phyloP scores from a whole-genome alignment of 2,329 filamentous ascomycete species.

The Trichoderma sp. region DNA sequence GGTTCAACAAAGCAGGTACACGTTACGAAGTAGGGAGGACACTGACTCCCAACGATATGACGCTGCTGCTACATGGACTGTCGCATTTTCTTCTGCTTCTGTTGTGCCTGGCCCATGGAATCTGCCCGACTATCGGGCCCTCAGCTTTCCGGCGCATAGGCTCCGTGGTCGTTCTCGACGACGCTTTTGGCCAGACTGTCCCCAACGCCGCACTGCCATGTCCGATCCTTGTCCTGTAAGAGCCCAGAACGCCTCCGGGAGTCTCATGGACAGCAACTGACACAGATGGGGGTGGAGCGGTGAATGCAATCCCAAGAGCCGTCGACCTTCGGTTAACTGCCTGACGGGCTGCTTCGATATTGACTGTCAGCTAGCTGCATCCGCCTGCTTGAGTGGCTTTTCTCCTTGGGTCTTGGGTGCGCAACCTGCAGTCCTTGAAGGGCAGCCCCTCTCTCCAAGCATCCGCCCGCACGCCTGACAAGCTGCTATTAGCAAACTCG shows the following conservation, averaged over 20 bases:
- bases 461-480: slow-evolving; percentile 1
- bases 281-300: slow-evolving; percentile 13
- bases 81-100: neutral
- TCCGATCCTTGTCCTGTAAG: slow-evolving; percentile 9
- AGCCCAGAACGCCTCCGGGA: slow-evolving; percentile 9
- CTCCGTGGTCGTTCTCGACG: neutral
- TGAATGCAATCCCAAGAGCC: slow-evolving; percentile 5
- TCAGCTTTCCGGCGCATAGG: neutral
- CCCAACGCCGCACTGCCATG: neutral
- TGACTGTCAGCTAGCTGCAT: slow-evolving; percentile 15
- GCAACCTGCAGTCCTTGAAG: neutral
- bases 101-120: neutral
- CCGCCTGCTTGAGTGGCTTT: neutral
- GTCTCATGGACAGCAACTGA: neutral
- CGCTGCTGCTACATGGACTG: neutral
- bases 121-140: neutral
- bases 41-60: neutral
- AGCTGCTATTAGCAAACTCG: neutral
- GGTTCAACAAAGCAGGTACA: neutral
- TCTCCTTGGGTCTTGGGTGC: neutral
- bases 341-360: neutral
- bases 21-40: neutral
- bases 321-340: slow-evolving; percentile 1
- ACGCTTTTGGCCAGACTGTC: neutral
- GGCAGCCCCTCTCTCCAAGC: neutral